These are phyloP conservation scores for Mychonastes homosphaera DNA, from an alignment of 139 green algal genomes.

Conservation along the genomic window DNA sequence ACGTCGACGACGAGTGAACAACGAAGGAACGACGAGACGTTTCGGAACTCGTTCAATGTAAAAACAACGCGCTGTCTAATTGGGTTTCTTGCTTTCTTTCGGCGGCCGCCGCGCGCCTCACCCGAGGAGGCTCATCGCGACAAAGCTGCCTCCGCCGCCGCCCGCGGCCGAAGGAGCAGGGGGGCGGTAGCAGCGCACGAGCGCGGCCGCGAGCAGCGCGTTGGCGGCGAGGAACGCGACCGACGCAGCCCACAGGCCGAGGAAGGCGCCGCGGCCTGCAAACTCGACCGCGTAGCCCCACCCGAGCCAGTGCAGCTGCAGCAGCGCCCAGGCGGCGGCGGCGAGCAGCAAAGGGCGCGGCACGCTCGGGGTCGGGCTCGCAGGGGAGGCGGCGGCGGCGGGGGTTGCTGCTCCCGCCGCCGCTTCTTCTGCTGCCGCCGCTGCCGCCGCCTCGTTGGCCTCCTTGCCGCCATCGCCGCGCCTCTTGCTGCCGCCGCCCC, in stretches of 20 bases:
- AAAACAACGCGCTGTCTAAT: too few species aligned
- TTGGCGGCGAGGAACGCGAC: constrained; percentile 49
- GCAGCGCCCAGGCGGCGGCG: constrained; percentile 26
- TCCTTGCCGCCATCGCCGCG: too few species aligned
- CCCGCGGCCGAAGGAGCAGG: neutral
- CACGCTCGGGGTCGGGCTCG: too few species aligned
- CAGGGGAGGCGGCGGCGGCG: too few species aligned
- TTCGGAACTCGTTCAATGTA: too few species aligned
- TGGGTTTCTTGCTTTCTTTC: neutral
- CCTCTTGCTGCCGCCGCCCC: too few species aligned
- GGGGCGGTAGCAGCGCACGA: constrained; percentile 10
- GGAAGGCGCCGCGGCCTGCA: constrained; percentile 36
- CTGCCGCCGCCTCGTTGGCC: neutral
- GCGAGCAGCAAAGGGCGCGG: constrained; percentile 14
- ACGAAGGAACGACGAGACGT: too few species aligned
- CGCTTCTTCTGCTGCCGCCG: neutral
- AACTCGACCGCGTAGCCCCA: constrained; percentile 73
- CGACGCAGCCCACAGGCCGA: constrained; percentile 48
- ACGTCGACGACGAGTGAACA: too few species aligned
- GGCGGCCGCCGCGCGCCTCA: neutral
- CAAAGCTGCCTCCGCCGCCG: neutral
- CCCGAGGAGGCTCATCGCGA: neutral
- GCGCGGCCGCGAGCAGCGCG: constrained; percentile 22
- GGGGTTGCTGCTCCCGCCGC: too few species aligned
- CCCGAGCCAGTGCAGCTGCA: constrained; percentile 62